phyloP scores from a whole-genome alignment of 2,329 filamentous ascomycete genomes.

The Grosmannia huntii region DNA sequence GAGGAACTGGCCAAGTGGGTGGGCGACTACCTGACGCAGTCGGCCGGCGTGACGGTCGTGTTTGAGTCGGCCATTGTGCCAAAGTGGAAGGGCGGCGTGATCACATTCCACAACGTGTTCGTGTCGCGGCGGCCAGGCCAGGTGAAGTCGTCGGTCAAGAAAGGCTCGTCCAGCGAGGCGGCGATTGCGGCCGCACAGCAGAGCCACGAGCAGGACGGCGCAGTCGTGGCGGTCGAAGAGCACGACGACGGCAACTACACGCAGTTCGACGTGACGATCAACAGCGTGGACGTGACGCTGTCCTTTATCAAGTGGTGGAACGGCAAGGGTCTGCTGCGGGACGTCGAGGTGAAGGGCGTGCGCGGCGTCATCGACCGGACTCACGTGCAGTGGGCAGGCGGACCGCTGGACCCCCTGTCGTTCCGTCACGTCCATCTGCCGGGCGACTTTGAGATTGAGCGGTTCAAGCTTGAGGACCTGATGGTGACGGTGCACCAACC shows the following conservation, averaged over 20 bases:
- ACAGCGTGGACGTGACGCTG: constrained; percentile 88
- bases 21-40: constrained; percentile 89
- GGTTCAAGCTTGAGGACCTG: constrained; percentile 90
- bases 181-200: constrained; percentile 61
- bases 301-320: constrained; percentile 99
- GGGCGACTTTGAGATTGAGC: constrained; percentile 94
- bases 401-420: constrained; percentile 65
- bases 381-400: constrained; percentile 58
- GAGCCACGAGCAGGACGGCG: constrained; percentile 4
- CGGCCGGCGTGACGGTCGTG: constrained; percentile 82
- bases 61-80: constrained; percentile 98
- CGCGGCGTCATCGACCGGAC: constrained; percentile 87
- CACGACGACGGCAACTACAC: constrained; percentile 91
- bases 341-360: constrained; percentile 90
- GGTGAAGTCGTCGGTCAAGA: constrained; percentile 68
- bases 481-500: constrained; percentile 88
- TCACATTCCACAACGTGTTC: constrained; percentile 93
- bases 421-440: constrained; percentile 80
- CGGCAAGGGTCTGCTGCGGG: constrained; percentile 77
- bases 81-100: constrained; percentile 88
- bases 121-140: constrained; percentile 85
- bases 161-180: constrained; percentile 79
- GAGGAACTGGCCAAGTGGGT: constrained; percentile 90
- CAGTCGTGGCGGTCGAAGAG: constrained; percentile 17
- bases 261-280: constrained; percentile 90